Conservation (phyloP, 208 protist species). For the Paratrypanosoma confusum region DNA sequence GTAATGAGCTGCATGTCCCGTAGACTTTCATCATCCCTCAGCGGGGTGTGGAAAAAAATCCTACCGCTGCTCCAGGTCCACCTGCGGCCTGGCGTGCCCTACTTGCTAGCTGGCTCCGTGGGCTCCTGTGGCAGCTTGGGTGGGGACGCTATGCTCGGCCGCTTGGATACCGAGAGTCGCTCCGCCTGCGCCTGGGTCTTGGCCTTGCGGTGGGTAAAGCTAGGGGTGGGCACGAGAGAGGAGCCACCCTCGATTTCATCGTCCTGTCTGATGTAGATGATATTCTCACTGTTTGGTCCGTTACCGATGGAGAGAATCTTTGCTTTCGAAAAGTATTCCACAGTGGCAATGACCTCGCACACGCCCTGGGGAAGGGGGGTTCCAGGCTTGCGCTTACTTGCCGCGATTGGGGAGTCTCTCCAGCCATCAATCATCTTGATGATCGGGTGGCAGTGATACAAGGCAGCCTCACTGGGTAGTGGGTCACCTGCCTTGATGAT, state of each 20-base stretch:
- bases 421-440: slow-evolving; percentile 80
- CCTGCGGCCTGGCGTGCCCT: no score
- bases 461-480: slow-evolving; percentile 64
- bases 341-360: slow-evolving; percentile 62
- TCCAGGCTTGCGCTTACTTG: slow-evolving; percentile 32
- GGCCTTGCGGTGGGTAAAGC: no score
- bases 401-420: slow-evolving; percentile 61
- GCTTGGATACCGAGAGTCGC: no score
- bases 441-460: slow-evolving; percentile 81
- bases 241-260: background rate
- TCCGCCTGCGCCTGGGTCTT: no score
- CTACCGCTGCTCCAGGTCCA: background rate
- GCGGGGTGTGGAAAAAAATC: no score
- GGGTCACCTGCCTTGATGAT: slow-evolving; percentile 84
- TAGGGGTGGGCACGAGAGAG: background rate
- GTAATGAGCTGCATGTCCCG: no score
- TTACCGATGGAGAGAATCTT: slow-evolving; percentile 89
- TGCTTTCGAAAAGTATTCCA: slow-evolving; percentile 78
- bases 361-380: slow-evolving; percentile 63
- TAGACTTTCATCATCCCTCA: no score
- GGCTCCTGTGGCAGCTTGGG: no score
- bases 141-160: background rate
- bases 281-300: slow-evolving; percentile 70
- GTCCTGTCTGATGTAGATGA: slow-evolving; percentile 81
- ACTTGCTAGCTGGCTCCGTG: no score